Base-by-base conservation (phyloP, 352 stramenopile genomes). In the Globisporangium nodosum region DNA sequence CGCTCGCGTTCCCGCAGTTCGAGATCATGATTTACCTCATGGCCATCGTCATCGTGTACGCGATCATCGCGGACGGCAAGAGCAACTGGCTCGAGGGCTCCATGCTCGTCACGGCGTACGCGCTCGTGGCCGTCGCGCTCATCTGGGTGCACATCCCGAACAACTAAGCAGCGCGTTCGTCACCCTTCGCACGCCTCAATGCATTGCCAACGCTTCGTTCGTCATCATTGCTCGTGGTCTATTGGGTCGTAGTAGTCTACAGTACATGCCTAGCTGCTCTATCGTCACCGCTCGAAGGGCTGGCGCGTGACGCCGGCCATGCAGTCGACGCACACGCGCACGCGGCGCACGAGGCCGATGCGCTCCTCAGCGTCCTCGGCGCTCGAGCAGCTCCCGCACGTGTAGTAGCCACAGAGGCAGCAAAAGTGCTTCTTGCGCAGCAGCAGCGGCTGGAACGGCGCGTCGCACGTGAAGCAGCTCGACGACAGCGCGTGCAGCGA, bases 1-100 rank as follows among this genome's bases (percentile, higher is more conserved):
- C 91, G 37, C 77, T 99, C 39, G 96, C 96, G 45, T 99, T 99
- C 71, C 95, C 96, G 33, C 81, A 90, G 55, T 98, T 98, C 70
- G 96, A 99, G 76, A 97, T 98, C 65, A 82, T 95, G 62, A 79
- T 98, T 27, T 98, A 98, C 68, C 78, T 98, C 61, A 89, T 98
- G 67, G 92, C 90, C 24, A 94, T 98, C 56, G 81, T 99, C 58
- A 98, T 98, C 54, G 96, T 98, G 3, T 96, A 96, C 60, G 89
- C 79, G 18, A 92, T 93, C 67, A 91, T 96, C 58, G 87, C 86
- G 20, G 86, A 96, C 56, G 89, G 90, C 61, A 96, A 90, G 58
- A 95, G 81, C 61, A 97, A 97, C 60, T 97, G 90, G 90, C 86
- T 97, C 33, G 80, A 96, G 58, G 90, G 90, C 31, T 94, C 86